A percentile compares a stretch with the other conserved stretches of the same genome.
Conservation (phyloP, 768 basidiomycete species). For the Boletales sp. region DNA sequence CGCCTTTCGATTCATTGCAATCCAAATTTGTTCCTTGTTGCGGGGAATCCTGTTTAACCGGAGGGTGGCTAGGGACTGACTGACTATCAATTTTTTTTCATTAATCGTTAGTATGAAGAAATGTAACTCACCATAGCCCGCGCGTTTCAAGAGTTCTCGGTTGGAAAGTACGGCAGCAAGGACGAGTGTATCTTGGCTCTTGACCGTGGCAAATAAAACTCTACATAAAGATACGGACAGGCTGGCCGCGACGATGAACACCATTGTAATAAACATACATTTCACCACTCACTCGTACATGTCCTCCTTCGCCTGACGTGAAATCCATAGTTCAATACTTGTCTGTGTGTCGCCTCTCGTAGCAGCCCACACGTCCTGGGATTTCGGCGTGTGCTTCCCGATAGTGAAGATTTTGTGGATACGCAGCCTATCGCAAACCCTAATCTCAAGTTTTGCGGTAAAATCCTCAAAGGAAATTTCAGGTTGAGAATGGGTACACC, state of each 20-base stretch:
- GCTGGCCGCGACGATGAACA: slow-evolving; percentile 36
- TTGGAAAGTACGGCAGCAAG: slow-evolving; percentile 90
- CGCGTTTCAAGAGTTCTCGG: slow-evolving; percentile 66
- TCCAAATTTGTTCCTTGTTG: too few species aligned
- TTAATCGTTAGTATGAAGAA: slow-evolving; percentile 4
- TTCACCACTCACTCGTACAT: slow-evolving; percentile 75
- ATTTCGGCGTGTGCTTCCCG: slow-evolving; percentile 42
- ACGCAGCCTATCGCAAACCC: slow-evolving; percentile 55
- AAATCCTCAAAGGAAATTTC: slow-evolving; percentile 50
- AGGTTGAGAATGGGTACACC: slow-evolving; percentile 64
- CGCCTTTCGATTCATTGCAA: not conserved
- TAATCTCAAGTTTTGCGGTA: slow-evolving; percentile 61
- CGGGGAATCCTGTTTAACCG: not conserved
- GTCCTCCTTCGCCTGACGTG: slow-evolving; percentile 65
- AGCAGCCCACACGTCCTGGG: slow-evolving; percentile 67
- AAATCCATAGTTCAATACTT: slow-evolving; percentile 68
- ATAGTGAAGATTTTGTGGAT: slow-evolving; percentile 57
- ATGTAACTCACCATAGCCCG: slow-evolving; percentile 63
- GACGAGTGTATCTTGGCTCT: slow-evolving; percentile 82
- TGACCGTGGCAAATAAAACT: slow-evolving; percentile 66
- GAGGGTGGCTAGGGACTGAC: too few species aligned
- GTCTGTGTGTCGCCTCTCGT: slow-evolving; percentile 47
- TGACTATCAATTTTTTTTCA: not conserved
- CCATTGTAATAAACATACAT: not conserved
- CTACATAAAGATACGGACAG: slow-evolving; percentile 79